Conservation (phyloP, 495 filamentous ascomycete species). For the Neurospora sp. region DNA sequence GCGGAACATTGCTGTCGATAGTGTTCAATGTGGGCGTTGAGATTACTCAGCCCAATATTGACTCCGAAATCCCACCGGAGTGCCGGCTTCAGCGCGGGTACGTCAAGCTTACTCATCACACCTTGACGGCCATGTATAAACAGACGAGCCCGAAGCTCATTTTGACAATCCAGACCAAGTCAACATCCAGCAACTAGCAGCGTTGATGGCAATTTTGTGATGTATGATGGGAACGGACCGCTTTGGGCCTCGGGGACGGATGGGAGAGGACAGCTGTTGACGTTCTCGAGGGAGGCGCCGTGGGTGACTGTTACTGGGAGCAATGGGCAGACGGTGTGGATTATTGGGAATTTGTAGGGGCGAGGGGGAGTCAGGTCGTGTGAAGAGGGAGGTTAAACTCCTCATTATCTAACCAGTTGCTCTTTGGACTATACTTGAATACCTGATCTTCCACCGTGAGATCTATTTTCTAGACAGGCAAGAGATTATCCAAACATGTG, state of each 20-base stretch:
- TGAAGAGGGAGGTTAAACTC: not conserved
- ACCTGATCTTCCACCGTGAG: not conserved
- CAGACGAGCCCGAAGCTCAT: not conserved
- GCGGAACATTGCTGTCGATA: not conserved
- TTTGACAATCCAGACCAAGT: not conserved
- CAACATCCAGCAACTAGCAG: not conserved
- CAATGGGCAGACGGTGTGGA: conserved; percentile 3
- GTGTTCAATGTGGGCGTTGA: not conserved
- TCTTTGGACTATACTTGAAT: not conserved
- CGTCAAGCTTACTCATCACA: not conserved
- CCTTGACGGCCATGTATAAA: not conserved
- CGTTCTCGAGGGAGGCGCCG: conserved; percentile 2
- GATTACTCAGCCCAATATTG: not conserved
- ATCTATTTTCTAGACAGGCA: not conserved
- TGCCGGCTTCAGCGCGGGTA: not conserved
- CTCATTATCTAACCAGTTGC: not conserved
- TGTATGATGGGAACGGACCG: conserved; percentile 1
- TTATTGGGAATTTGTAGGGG: not conserved
- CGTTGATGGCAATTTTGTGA: not conserved
- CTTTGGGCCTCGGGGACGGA: conserved; percentile 4
- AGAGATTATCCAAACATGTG: not conserved
- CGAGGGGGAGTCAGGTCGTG: not conserved
- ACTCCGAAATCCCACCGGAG: not conserved
- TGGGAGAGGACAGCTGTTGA: conserved; percentile 1
- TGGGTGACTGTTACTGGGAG: conserved; percentile 2